Conservation (phyloP, 768 basidiomycete species). For the Leccinum broughii region DNA sequence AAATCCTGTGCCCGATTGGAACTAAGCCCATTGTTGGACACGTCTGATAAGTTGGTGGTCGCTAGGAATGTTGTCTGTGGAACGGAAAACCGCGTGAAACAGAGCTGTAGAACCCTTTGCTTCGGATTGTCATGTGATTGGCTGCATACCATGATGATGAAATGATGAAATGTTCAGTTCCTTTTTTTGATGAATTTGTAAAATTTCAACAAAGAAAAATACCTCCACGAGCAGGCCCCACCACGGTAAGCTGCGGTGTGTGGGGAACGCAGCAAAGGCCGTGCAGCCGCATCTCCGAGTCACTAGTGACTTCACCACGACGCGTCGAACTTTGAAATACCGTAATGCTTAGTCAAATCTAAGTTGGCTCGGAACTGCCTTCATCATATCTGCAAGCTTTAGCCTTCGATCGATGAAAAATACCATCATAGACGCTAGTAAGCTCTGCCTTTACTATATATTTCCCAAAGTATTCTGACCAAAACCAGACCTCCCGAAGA, state of each 20-base stretch:
- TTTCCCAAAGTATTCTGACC: neutral
- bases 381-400: conserved; percentile 2
- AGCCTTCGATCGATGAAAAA: conserved; percentile 53
- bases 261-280: neutral
- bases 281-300: neutral
- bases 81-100: conserved; percentile 2
- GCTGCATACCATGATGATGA: neutral
- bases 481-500: conserved; percentile 69
- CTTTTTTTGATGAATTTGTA: neutral
- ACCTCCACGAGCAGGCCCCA: neutral
- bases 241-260: neutral
- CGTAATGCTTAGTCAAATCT: conserved; percentile 14
- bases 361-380: neutral
- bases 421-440: conserved; percentile 65
- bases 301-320: neutral
- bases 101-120: neutral
- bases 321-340: neutral
- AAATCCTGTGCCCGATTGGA: neutral
- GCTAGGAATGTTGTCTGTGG: neutral
- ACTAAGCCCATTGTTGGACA: neutral
- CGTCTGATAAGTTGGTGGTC: neutral
- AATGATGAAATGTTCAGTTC: neutral
- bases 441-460: conserved; percentile 29
- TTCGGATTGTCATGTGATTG: neutral
- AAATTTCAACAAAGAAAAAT: neutral